Conservation (phyloP, 164 flowering plant genomes). For the Vitis cinerea region DNA sequence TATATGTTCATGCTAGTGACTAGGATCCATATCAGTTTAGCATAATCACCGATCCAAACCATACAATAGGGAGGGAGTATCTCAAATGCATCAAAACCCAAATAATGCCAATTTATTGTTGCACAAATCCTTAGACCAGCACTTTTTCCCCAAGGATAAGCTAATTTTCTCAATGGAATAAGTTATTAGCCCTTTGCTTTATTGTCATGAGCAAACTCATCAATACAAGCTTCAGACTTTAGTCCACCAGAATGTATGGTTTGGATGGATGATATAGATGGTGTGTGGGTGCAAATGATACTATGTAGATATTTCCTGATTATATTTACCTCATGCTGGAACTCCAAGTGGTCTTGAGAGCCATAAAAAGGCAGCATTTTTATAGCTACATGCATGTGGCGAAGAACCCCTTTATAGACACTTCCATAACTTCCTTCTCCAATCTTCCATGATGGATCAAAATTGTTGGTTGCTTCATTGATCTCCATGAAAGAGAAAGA, state of each 20-base stretch:
- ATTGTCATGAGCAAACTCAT: too few relatives aligned
- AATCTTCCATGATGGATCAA: conserved; percentile 52
- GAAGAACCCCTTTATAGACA: conserved; percentile 49
- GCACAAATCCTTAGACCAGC: too few relatives aligned
- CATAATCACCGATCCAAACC: too few relatives aligned
- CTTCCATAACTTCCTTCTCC: conserved; percentile 58
- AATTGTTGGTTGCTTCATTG: conserved; percentile 49
- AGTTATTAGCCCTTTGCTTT: too few relatives aligned
- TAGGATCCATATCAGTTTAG: too few relatives aligned
- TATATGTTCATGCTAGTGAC: background rate
- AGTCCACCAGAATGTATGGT: background rate
- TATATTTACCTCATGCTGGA: conserved; percentile 47
- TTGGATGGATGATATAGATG: background rate
- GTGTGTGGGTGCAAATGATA: background rate
- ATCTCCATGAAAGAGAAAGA: conserved; percentile 49
- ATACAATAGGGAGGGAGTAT: too few relatives aligned
- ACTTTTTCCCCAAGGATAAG: too few relatives aligned
- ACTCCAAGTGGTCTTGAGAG: conserved; percentile 34
- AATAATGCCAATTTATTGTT: too few relatives aligned
- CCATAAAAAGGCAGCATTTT: conserved; percentile 58
- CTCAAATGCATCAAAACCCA: too few relatives aligned
- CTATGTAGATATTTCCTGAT: background rate
- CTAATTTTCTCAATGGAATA: too few relatives aligned
- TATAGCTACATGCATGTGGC: conserved; percentile 49
- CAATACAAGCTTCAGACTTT: background rate